Base-by-base conservation (phyloP, 129 eudicot species). In the Pittosporum tobira region DNA sequence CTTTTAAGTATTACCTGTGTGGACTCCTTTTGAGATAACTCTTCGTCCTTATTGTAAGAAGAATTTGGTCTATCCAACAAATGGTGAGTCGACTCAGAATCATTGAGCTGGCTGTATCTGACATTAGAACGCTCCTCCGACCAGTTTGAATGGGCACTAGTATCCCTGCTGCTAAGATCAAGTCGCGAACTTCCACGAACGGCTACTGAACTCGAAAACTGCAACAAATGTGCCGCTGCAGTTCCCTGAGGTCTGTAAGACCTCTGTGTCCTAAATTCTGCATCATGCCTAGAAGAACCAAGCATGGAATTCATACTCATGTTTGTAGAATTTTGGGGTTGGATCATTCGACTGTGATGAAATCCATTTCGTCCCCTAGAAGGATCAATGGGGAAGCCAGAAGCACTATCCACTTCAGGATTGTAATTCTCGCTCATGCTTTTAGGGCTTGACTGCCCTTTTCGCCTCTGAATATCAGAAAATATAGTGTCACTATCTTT, bases 141-240 rank as follows among this genome's bases (percentile, higher is more conserved):
- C 95, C 85, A 85, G 27, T 78, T 46, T 28, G 79, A 51, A 71
- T 71, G 74, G 56, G 71, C 58, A 60, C 74, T 72, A 21, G 64
- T 50, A 23, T 77, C 87, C 58, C 79, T 75, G 68, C 79, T 75
- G 68, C 85, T 75, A 48, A 63, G 66, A 66, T 83, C 95, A 66
- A 82, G 71, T 51, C 78, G 68, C 48, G 85, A 83, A 68, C 83
- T 74, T 57, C 95, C 95, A 64, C 67, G 84, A 63, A 73, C 77
- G 3, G 93, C 93, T 52, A 87, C 82, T 13, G 95, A 87, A 53
- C 67, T 83, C 51, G 95, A 87, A 64, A 83, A 87, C 57, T 71
- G 68, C 38, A 93, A 79, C 65, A 87, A 59, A 4, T 75, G 84
- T n/a, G 81, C 71, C 7, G 75, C 78, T 19, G 68, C 54, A 27